These are phyloP conservation scores for Rhizophlyctis rosea DNA, from an alignment of 192 early-diverging fungal genomes.

Conservation along the genomic window DNA sequence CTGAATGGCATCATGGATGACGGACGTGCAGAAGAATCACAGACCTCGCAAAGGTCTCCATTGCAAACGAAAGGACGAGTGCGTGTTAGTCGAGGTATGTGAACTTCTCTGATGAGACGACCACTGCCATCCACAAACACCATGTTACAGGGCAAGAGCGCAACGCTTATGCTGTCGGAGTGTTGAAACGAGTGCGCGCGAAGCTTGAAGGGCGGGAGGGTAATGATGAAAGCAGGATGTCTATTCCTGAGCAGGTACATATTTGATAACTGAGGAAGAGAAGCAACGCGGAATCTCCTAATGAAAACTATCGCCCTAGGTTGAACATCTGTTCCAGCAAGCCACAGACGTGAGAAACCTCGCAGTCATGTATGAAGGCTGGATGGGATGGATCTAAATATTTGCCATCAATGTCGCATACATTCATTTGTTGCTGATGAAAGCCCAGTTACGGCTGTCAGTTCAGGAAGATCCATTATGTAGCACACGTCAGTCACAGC, in stretches of 20 bases:
- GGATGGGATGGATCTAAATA: slow-evolving; percentile 84
- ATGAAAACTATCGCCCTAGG: slow-evolving; percentile 22
- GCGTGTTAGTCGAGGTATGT: too few species aligned
- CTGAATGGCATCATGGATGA: too few species aligned
- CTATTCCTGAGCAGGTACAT: slow-evolving; percentile 61
- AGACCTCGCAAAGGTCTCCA: too few species aligned
- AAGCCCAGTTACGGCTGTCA: too few species aligned
- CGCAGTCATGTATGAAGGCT: slow-evolving; percentile 83
- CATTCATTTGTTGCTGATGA: too few species aligned
- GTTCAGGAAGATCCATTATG: too few species aligned
- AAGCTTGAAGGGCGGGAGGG: slow-evolving; percentile 70
- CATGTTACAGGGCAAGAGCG: slow-evolving; percentile 25
- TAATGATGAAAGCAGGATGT: slow-evolving; percentile 46
- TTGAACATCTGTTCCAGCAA: slow-evolving; percentile 61
- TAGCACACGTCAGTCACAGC: too few species aligned
- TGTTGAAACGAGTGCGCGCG: slow-evolving; percentile 57
- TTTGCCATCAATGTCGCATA: too few species aligned
- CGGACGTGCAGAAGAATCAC: too few species aligned
- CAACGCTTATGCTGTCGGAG: slow-evolving; percentile 59
- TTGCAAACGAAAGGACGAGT: too few species aligned
- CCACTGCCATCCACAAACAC: too few species aligned
- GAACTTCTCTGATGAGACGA: too few species aligned
- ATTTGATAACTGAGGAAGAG: neutral
- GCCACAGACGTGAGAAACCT: slow-evolving; percentile 67
- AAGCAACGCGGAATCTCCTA: neutral